Percentiles rank a stretch among this genome's conserved stretches.
Evolutionary conservation across 176 grass and related monocot species (phyloP).

Genomic region (Zea mays): DNA sequence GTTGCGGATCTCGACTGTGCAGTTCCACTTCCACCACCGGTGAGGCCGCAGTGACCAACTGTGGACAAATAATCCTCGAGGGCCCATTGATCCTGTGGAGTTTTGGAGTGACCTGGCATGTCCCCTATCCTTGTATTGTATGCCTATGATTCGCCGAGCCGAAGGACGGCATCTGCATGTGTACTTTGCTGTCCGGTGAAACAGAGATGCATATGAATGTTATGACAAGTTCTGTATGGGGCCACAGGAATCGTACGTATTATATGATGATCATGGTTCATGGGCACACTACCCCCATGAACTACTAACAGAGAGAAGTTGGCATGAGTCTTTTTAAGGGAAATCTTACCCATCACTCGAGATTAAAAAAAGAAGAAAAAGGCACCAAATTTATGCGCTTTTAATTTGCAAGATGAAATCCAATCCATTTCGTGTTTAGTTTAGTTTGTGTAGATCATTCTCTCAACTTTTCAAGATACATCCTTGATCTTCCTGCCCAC

Average conservation of each 20-base stretch:
- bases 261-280: no score
- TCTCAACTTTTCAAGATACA: neutral
- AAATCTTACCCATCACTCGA: neutral
- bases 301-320: neutral
- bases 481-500: neutral
- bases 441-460: neutral
- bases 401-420: neutral
- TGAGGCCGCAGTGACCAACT: constrained; percentile 38
- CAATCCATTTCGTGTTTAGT: neutral
- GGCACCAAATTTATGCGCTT: neutral
- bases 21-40: constrained; percentile 22
- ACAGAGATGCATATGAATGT: neutral
- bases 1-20: constrained; percentile 34
- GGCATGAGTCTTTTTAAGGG: neutral
- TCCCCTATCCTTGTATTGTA: constrained; percentile 28
- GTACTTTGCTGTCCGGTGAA: constrained; percentile 13
- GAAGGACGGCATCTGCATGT: constrained; percentile 19
- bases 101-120: constrained; percentile 23
- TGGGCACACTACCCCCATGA: no score
- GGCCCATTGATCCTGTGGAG: constrained; percentile 28
- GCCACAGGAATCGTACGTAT: no score
- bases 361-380: no score
- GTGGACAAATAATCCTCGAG: constrained; percentile 38
- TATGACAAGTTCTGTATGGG: no score
- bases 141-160: constrained; percentile 15